Evolutionary conservation across 2,329 filamentous ascomycete genomes (phyloP).

Genomic region (Calonectria ilicicola): DNA sequence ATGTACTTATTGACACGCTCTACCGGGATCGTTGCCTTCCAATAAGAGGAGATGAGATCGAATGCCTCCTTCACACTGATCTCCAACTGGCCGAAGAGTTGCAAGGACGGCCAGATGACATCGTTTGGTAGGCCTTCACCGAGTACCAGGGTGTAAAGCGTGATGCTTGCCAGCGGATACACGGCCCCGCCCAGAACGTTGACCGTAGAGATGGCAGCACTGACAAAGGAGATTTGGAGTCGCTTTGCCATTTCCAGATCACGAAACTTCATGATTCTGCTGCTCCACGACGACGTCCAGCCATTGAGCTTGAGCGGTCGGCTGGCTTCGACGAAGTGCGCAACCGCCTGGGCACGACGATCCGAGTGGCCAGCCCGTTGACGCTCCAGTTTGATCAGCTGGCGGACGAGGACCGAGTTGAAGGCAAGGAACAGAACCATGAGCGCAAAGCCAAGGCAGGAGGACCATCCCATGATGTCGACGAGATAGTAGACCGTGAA

Average conservation of each 20-base stretch:
- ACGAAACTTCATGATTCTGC: conserved; percentile 51
- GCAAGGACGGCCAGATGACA: conserved; percentile 87
- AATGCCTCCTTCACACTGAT: conserved; percentile 80
- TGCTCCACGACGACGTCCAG: conserved; percentile 53
- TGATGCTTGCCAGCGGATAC: conserved; percentile 86
- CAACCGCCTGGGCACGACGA: conserved; percentile 80
- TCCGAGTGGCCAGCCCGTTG: conserved; percentile 81
- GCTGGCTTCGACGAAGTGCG: conserved; percentile 89
- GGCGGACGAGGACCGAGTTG: conserved; percentile 76
- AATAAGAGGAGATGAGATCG: conserved; percentile 77
- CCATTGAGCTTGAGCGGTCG: conserved; percentile 68
- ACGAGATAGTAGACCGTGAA: conserved; percentile 74
- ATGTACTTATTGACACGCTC: conserved; percentile 88
- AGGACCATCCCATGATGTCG: conserved; percentile 83
- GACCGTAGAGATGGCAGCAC: conserved; percentile 70
- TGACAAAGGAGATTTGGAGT: conserved; percentile 50
- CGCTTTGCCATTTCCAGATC: conserved; percentile 52
- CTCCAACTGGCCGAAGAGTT: conserved; percentile 83
- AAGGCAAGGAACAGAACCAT: conserved; percentile 76
- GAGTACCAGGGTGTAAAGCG: conserved; percentile 81
- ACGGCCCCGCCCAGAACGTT: conserved; percentile 79
- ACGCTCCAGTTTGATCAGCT: conserved; percentile 76
- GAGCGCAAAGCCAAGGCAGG: conserved; percentile 78
- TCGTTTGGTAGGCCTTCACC: conserved; percentile 79
- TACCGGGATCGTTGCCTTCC: conserved; percentile 87